Evolutionary conservation across 768 basidiomycete species (phyloP).

Genomic region (Kwoniella dejecticola): DNA sequence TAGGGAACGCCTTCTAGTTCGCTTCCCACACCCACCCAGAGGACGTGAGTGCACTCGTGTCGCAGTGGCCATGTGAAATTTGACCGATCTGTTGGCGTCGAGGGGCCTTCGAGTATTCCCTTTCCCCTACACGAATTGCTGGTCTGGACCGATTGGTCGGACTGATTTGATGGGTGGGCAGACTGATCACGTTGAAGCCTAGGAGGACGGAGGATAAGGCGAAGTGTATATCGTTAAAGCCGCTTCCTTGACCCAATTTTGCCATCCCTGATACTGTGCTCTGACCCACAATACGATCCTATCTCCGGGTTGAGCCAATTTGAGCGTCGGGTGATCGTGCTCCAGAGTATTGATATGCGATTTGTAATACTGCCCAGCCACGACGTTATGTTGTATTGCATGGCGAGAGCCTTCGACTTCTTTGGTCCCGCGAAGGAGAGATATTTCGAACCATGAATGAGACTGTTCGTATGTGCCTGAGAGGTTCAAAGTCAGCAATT

Average conservation of each 20-base stretch:
- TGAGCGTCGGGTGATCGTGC: slow-evolving; percentile 24
- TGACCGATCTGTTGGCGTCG: too few species aligned
- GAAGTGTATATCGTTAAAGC: slow-evolving; percentile 35
- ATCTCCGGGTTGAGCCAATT: slow-evolving; percentile 35
- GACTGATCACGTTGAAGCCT: too few species aligned
- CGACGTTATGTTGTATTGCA: slow-evolving; percentile 43
- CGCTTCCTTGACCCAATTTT: slow-evolving; percentile 33
- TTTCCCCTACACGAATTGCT: too few species aligned
- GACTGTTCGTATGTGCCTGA: slow-evolving; percentile 47
- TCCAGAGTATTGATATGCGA: slow-evolving; percentile 26
- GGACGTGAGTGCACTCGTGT: too few species aligned
- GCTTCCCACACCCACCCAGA: too few species aligned
- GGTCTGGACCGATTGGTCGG: too few species aligned
- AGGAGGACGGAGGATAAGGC: slow-evolving; percentile 26
- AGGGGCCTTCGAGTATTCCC: too few species aligned
- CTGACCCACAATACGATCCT: slow-evolving; percentile 43
- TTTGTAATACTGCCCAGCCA: slow-evolving; percentile 49
- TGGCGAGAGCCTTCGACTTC: slow-evolving; percentile 38
- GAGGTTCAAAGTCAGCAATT: neutral
- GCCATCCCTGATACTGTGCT: slow-evolving; percentile 47
- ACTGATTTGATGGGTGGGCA: too few species aligned
- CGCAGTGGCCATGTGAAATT: too few species aligned
- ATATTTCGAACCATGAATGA: slow-evolving; percentile 50
- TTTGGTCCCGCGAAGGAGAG: slow-evolving; percentile 32
- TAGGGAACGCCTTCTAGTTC: too few species aligned